Conservation (phyloP, 148 eudicot species). For the Salicornia ramosissima region DNA sequence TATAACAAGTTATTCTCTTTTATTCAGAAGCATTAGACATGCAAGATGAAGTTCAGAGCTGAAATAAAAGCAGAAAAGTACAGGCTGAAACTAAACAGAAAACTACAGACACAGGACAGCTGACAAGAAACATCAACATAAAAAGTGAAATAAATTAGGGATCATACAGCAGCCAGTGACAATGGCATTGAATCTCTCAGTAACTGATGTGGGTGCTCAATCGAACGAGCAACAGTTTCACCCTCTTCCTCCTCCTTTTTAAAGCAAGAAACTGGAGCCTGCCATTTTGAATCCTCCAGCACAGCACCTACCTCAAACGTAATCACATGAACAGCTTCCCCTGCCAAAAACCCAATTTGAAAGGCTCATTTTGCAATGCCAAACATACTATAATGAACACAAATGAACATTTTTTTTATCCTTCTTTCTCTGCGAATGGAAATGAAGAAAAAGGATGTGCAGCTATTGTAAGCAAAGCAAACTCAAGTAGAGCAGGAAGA, state of each 20-base stretch:
- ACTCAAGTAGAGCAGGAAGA: too few species aligned
- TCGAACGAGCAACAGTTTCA: not conserved
- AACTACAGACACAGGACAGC: too few species aligned
- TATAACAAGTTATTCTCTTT: not conserved
- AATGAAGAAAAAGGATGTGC: too few species aligned
- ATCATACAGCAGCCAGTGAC: not conserved
- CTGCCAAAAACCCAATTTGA: constrained; percentile 24
- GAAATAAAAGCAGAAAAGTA: not conserved
- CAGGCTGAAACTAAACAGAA: not conserved
- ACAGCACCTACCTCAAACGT: constrained; percentile 64
- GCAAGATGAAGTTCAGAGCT: not conserved
- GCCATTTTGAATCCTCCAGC: constrained; percentile 57
- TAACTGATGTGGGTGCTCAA: not conserved
- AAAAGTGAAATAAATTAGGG: not conserved
- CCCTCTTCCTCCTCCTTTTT: constrained; percentile 10
- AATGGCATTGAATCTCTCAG: not conserved
- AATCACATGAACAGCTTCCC: constrained; percentile 55
- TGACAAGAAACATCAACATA: not conserved
- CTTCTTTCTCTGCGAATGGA: too few species aligned
- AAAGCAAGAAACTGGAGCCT: constrained; percentile 56
- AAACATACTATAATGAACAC: not conserved
- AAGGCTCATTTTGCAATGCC: not conserved
- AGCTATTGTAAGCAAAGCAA: too few species aligned
- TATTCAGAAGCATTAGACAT: not conserved
- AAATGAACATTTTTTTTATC: not conserved